Evolutionary conservation across 306 rosid genomes (phyloP).

Genomic region (Senna tora): DNA sequence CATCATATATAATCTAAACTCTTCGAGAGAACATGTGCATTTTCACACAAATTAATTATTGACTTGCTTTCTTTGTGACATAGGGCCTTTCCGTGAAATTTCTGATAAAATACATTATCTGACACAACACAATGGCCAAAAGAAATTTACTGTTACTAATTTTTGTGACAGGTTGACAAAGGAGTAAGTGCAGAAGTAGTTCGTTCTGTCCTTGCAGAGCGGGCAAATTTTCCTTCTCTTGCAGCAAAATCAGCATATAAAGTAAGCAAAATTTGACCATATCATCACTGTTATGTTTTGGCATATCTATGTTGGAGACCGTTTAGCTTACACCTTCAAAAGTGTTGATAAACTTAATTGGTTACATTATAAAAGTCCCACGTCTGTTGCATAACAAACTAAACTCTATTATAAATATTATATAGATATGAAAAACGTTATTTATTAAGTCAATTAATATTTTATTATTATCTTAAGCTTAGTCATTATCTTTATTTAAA

Average conservation of each 20-base stretch:
- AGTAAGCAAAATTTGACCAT: slow-evolving; percentile 45
- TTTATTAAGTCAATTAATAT: too few relatives aligned
- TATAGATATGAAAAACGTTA: too few relatives aligned
- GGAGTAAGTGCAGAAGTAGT: slow-evolving; percentile 79
- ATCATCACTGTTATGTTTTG: background rate
- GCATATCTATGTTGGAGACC: too few relatives aligned
- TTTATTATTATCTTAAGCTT: too few relatives aligned
- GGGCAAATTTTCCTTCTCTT: slow-evolving; percentile 75
- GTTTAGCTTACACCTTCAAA: too few relatives aligned
- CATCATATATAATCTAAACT: slow-evolving; percentile 2
- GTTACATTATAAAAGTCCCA: too few relatives aligned
- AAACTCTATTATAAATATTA: too few relatives aligned
- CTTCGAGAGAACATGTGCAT: background rate
- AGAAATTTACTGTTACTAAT: slow-evolving; percentile 23
- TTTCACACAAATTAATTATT: background rate
- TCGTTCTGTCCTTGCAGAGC: slow-evolving; percentile 76
- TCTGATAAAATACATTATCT: slow-evolving; percentile 10
- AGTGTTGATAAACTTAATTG: too few relatives aligned
- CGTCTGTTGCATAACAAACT: too few relatives aligned
- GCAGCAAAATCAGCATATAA: slow-evolving; percentile 81
- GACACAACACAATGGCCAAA: slow-evolving; percentile 4
- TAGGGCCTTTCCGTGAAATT: slow-evolving; percentile 18
- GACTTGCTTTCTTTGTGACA: slow-evolving; percentile 14
- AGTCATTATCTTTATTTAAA: too few relatives aligned
- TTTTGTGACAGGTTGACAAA: slow-evolving; percentile 76